Percentiles rank a stretch among this genome's conserved stretches.
phyloP scores from a whole-genome alignment of 2,329 filamentous ascomycete species.

The Penicillium fuscoglaucum region DNA sequence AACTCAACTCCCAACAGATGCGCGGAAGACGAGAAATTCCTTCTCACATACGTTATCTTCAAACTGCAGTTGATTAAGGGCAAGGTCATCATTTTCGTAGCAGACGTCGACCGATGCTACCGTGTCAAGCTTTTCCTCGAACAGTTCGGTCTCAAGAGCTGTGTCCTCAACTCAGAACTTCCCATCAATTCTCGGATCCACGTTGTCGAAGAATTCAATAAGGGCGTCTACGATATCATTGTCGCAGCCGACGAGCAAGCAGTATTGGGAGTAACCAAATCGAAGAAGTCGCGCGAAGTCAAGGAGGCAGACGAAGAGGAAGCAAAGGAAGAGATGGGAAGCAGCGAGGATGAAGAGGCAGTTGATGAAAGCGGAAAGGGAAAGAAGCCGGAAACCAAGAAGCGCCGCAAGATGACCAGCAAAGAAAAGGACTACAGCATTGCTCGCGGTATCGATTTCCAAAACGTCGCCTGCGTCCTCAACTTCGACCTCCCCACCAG shows the following conservation, averaged over 20 bases:
- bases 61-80: conserved; percentile 92
- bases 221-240: conserved; percentile 94
- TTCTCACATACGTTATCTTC: conserved; percentile 90
- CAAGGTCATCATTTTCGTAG: conserved; percentile 82
- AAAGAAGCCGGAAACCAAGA: conserved; percentile 44
- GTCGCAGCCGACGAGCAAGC: conserved; percentile 94
- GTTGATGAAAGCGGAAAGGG: conserved; percentile 33
- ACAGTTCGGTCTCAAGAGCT: conserved; percentile 92
- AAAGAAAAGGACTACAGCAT: conserved; percentile 90
- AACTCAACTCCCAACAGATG: conserved; percentile 54
- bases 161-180: conserved; percentile 89
- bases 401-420: conserved; percentile 63
- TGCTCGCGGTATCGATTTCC: conserved; percentile 95
- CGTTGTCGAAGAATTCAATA: conserved; percentile 96
- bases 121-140: conserved; percentile 92
- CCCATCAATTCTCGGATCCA: conserved; percentile 91
- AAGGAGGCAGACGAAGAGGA: conserved; percentile 29
- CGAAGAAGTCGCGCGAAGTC: conserved; percentile 33
- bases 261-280: conserved; percentile 61
- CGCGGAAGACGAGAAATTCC: conserved; percentile 95
- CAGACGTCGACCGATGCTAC: conserved; percentile 86
- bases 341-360: conserved; percentile 42
- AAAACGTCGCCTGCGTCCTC: conserved; percentile 88
- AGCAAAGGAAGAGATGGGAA: conserved; percentile 32
- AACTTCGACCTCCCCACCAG: conserved; percentile 94